phyloP scores from a whole-genome alignment of 75 land plant species.

The Picea glauca region DNA sequence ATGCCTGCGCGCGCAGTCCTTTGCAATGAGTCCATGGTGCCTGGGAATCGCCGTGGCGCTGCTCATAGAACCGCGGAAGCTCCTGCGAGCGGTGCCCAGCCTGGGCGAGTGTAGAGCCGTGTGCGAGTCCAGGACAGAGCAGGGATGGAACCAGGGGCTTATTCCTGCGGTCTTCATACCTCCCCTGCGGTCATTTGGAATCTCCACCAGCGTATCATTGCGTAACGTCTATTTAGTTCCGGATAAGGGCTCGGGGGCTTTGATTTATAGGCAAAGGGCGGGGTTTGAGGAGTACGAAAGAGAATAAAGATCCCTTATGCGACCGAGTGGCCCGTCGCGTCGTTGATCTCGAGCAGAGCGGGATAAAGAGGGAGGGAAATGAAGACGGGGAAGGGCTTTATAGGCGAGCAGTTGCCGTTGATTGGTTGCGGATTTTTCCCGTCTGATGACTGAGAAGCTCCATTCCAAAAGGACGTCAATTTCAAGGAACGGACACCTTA shows the following conservation, averaged over 20 bases:
- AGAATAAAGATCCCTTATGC: not conserved
- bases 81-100: constrained; percentile 3
- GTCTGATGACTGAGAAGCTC: not conserved
- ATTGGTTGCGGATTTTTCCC: not conserved
- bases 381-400: not conserved
- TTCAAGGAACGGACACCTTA: too few relatives aligned
- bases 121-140: not conserved
- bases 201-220: not conserved
- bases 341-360: too few relatives aligned
- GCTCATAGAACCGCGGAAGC: constrained; percentile 7
- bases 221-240: too few relatives aligned
- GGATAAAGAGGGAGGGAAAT: not conserved
- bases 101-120: not conserved
- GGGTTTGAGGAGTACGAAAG: not conserved
- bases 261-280: not conserved
- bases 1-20: constrained; percentile 7
- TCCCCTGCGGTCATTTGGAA: constrained; percentile 5
- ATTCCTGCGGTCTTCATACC: not conserved
- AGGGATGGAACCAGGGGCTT: constrained; percentile 5
- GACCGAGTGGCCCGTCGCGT: not conserved
- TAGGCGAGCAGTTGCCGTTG: not conserved
- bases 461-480: too few relatives aligned
- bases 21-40: constrained; percentile 5
- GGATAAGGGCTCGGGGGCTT: not conserved
- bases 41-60: not conserved